Base-by-base conservation (phyloP, 345 rosid genomes). In the Murraya paniculata region DNA sequence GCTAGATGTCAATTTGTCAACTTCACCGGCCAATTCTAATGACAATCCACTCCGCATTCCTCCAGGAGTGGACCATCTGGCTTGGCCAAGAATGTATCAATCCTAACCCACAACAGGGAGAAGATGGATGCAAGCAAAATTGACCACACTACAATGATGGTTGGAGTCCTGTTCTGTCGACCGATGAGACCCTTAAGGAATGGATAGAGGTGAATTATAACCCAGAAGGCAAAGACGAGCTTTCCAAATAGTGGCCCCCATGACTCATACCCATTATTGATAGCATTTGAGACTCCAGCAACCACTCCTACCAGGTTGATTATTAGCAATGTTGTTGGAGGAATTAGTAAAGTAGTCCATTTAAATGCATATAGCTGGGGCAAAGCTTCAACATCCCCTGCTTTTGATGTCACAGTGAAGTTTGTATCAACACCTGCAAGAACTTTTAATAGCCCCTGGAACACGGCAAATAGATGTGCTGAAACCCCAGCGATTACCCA, bases 401-500 rank as follows among this genome's bases (percentile, higher is more conserved):
- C 90, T 82, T 89, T 90, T 13, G 94, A 86, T 57, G 94, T 90
- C 59, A 89, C 92, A 0, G 94, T 90, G 87, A 90, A 89, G 82
- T 90, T 87, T 25, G 91, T 89, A 45, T 89, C 68, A 7, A 84
- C 85, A 41, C 97, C 97, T 0, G 91, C 90, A 70, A 90, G 66
- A 64, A 90, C 91, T 82, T 90, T 89, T 58, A 88, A 82, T 10
- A 89, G 87, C 19, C 93, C 94, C 83, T 88, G 91, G 80, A 88
- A 86, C 68, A 92, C 88, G 6, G 94, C 94, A 62, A 90, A 87
- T 48, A 90, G 87, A 76, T 87, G 94, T 38, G 92, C 81, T 1
- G 91, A 92, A n/a, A 89, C 90, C 14, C 92, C 91, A 80, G 90
- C 92, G 2, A 89, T 90, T 67, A 88, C 90, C 97, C 92, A 90